A percentile compares a stretch with the other conserved stretches of the same genome.
phyloP scores from a whole-genome alignment of 768 basidiomycete species.

The Collybia mongolica region DNA sequence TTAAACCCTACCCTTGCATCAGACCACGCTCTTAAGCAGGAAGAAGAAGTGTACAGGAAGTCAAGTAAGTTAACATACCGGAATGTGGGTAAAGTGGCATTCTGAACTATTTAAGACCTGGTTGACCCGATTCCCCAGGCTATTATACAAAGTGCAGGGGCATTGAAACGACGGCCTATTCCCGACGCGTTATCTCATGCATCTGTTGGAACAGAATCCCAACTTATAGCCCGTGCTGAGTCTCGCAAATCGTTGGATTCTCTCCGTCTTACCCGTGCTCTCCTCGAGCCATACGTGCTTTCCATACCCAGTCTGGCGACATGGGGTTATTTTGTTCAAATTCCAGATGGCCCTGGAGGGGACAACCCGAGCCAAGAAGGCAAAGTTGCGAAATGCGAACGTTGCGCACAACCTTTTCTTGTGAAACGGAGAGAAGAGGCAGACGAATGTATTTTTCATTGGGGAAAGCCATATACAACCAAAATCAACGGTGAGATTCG shows the following conservation, averaged over 20 bases:
- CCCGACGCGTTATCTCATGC: constrained; percentile 62
- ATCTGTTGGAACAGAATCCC: constrained; percentile 77
- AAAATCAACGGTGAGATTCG: constrained; percentile 57
- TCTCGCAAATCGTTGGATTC: constrained; percentile 51
- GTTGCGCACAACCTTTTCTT: constrained; percentile 69
- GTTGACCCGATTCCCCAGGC: constrained; percentile 28
- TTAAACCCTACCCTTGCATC: constrained; percentile 61
- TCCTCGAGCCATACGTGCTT: constrained; percentile 61
- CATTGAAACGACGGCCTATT: constrained; percentile 45
- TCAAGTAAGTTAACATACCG: constrained; percentile 82
- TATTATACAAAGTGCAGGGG: constrained; percentile 48
- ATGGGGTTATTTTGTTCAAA: constrained; percentile 71
- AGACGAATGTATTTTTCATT: constrained; percentile 76
- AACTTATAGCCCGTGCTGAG: constrained; percentile 55
- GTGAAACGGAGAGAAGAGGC: constrained; percentile 61
- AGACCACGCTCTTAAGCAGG: constrained; percentile 80
- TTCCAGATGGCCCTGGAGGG: constrained; percentile 70
- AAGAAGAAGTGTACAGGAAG: constrained; percentile 74
- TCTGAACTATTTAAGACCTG: no score
- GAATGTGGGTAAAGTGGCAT: constrained; percentile 47
- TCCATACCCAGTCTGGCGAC: constrained; percentile 51
- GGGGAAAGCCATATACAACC: constrained; percentile 68
- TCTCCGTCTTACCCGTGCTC: constrained; percentile 48
- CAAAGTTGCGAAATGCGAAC: constrained; percentile 67
- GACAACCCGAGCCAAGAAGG: constrained; percentile 61